These are phyloP conservation scores for Drosera spatulata DNA, from an alignment of 179 eudicot genomes.

Conservation along the genomic window DNA sequence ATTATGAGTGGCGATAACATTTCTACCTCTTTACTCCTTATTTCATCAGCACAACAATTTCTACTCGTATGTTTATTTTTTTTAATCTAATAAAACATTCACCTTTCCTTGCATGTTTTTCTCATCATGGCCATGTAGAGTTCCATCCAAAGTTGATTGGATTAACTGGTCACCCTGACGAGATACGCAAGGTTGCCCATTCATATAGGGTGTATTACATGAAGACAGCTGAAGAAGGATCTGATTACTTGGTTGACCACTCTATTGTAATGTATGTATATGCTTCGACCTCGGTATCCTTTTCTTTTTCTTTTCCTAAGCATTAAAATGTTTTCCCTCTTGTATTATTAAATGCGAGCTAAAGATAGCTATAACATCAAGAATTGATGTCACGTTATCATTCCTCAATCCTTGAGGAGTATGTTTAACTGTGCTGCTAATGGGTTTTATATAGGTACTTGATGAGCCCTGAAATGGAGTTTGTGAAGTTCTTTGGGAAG, in stretches of 20 bases:
- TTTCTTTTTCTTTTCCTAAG: too few relatives aligned
- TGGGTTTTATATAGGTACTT: slow-evolving; percentile 55
- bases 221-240: slow-evolving; percentile 94
- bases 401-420: background rate
- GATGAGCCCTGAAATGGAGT: slow-evolving; percentile 92
- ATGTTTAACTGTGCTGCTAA: background rate
- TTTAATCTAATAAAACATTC: too few relatives aligned
- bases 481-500: slow-evolving; percentile 87
- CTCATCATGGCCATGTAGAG: slow-evolving; percentile 21
- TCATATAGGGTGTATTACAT: slow-evolving; percentile 91
- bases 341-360: too few relatives aligned
- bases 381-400: too few relatives aligned
- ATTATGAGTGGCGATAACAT: too few relatives aligned
- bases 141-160: slow-evolving; percentile 89
- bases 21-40: too few relatives aligned
- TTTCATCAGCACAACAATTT: too few relatives aligned
- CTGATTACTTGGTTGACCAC: slow-evolving; percentile 95
- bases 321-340: too few relatives aligned
- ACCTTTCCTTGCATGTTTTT: too few relatives aligned
- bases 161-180: slow-evolving; percentile 76
- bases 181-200: slow-evolving; percentile 79
- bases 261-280: slow-evolving; percentile 82
- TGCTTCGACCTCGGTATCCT: too few relatives aligned
- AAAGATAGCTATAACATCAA: too few relatives aligned
- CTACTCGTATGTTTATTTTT: too few relatives aligned